phyloP scores from a whole-genome alignment of 176 grass and related monocot genomes.

The Oropetium thomaeum region DNA sequence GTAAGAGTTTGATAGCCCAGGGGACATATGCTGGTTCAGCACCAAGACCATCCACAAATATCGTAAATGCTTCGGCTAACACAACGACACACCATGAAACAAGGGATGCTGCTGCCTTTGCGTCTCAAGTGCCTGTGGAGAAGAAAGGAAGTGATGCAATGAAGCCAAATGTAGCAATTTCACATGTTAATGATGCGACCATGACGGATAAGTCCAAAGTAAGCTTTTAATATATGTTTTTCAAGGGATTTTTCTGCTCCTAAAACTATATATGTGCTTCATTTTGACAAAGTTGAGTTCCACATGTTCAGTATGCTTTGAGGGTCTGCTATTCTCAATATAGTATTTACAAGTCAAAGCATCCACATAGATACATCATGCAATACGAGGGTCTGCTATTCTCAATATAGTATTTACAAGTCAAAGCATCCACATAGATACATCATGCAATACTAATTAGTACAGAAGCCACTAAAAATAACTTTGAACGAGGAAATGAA shows the following conservation, averaged over 20 bases:
- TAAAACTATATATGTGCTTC: not conserved
- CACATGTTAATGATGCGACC: constrained; percentile 31
- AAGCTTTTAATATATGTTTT: constrained; percentile 35
- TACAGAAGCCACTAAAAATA: not conserved
- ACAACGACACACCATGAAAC: constrained; percentile 38
- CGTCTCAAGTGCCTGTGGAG: constrained; percentile 27
- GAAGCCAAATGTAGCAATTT: constrained; percentile 30
- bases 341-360: constrained; percentile 7
- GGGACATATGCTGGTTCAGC: constrained; percentile 44
- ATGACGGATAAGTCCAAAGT: constrained; percentile 50
- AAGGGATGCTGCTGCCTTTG: constrained; percentile 15
- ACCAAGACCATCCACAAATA: constrained; percentile 51
- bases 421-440: not conserved
- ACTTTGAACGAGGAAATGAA: not conserved
- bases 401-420: constrained; percentile 14
- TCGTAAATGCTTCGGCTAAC: constrained; percentile 63
- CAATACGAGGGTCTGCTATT: not conserved
- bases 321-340: not conserved
- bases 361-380: not conserved
- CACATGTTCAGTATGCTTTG: not conserved
- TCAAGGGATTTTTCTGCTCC: not conserved
- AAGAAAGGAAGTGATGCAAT: constrained; percentile 35
- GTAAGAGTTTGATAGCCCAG: constrained; percentile 40
- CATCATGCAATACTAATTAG: not conserved
- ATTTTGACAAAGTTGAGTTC: not conserved